Percentiles rank a stretch among this genome's conserved stretches.
Evolutionary conservation across 805 yeast genomes (phyloP).

Genomic region (Pichia californica): DNA sequence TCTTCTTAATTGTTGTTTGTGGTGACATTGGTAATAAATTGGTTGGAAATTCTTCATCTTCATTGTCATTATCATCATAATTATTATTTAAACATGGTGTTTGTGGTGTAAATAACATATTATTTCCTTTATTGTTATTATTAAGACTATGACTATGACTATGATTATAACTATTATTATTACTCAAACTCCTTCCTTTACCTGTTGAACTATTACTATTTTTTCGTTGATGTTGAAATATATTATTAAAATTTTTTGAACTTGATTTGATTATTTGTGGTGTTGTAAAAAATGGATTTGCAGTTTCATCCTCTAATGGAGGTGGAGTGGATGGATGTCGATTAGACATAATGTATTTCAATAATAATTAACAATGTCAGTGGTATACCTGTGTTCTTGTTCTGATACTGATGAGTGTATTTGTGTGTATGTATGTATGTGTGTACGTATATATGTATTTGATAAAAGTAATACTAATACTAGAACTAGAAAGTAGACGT

Average conservation of each 20-base stretch:
- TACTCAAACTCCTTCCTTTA: background rate
- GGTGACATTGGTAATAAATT: conserved; percentile 8
- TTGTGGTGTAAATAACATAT: conserved; percentile 8
- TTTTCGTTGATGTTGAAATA: background rate
- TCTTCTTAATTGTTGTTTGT: conserved; percentile 9
- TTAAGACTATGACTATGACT: background rate
- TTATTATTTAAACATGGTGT: conserved; percentile 11
- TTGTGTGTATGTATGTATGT: too few relatives aligned
- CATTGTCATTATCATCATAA: too few relatives aligned
- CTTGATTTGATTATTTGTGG: background rate
- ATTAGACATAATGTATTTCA: conserved; percentile 1
- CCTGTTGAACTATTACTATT: background rate
- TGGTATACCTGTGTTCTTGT: too few relatives aligned
- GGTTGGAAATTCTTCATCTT: background rate
- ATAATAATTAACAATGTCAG: too few relatives aligned
- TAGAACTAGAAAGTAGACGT: too few relatives aligned
- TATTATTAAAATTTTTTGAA: background rate
- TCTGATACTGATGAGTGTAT: too few relatives aligned
- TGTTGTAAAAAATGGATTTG: conserved; percentile 4
- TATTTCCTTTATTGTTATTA: background rate
- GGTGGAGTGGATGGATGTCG: conserved; percentile 26
- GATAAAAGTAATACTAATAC: too few relatives aligned
- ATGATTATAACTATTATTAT: background rate
- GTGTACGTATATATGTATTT: too few relatives aligned
- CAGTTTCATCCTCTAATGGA: conserved; percentile 2